Evolutionary conservation across 176 grass and related monocot genomes (phyloP).

Genomic region (Triticum dicoccoides): DNA sequence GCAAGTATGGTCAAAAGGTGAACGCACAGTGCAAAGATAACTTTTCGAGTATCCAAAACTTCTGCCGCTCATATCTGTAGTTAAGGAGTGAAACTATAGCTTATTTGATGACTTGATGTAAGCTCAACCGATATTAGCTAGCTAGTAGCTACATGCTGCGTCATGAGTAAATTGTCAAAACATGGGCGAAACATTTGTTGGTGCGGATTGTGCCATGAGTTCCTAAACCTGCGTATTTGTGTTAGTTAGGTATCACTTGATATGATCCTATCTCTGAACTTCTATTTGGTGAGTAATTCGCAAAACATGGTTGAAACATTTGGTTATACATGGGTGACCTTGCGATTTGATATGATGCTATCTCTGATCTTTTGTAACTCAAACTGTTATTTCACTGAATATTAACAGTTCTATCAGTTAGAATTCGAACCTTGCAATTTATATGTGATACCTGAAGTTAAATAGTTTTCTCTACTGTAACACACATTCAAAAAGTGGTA

Average conservation of each 20-base stretch:
- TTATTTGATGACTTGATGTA: neutral
- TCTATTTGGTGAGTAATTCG: neutral
- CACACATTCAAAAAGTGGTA: neutral
- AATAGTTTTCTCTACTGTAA: neutral
- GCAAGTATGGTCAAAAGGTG: neutral
- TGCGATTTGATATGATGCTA: conserved; percentile 14
- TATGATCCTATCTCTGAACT: conserved; percentile 6
- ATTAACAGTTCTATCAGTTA: neutral
- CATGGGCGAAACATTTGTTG: neutral
- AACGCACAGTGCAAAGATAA: neutral
- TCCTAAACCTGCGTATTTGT: neutral
- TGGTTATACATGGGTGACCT: neutral
- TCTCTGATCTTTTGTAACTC: neutral
- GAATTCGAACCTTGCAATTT: neutral
- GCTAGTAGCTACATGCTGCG: neutral
- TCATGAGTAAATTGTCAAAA: neutral
- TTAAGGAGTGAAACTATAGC: neutral
- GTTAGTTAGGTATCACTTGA: neutral
- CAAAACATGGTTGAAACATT: neutral
- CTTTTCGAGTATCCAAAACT: conserved; percentile 5
- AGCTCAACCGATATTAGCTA: neutral
- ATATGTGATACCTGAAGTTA: conserved; percentile 8
- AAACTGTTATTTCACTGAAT: neutral
- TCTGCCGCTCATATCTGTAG: neutral
- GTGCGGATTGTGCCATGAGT: neutral